Evolutionary conservation across 345 rosid genomes (phyloP), one percentile per base, ranked within the genome.

Genomic region (Noccaea caerulescens): DNA sequence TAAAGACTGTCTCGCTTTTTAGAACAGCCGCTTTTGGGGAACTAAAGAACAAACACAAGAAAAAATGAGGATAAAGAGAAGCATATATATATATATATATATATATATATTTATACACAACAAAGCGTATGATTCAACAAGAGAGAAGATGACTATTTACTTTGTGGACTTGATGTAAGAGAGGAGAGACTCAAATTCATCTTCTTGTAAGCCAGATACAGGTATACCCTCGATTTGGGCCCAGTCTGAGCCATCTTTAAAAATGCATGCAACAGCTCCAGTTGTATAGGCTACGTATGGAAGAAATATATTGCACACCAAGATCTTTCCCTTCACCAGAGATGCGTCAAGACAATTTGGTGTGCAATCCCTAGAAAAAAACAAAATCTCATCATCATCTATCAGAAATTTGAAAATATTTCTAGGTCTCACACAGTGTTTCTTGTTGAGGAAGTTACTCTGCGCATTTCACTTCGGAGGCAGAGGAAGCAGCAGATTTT

Each of bases 241-340:
- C 63, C 32, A 58, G 45, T 58, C 63, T 58, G 63, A 37, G 6
- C 32, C 45, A 58, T 37, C 18, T 18, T 0, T 25, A 10, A 37
- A 2, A 42, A 82, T 72, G 43, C 67, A 0, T 56, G 77, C 84
- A 9, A 54, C 7, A 12, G 80, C 83, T 43, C 76, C 37, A 32
- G 18, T 10, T 5, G 8, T 37, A 58, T 58, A 37, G 6, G 45
- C 63, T 10, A 37, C 30, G 1, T 18, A 58, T 25, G 63, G 63
- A 2, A 16, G 10, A 38, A 8, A 10, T 58, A 1, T 18, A 10
- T 58, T 58, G 32, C 84, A 82, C 47, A 82, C 25, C 20, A 82
- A 66, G 47, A 80, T 82, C 70, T 82, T 84, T 32, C 80, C 84
- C 42, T 74, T 79, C 33, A 82, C 78, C 16, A 52, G 47, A 2